phyloP scores from a whole-genome alignment of 441 rosid genomes.

The Theobroma grandiflorum region DNA sequence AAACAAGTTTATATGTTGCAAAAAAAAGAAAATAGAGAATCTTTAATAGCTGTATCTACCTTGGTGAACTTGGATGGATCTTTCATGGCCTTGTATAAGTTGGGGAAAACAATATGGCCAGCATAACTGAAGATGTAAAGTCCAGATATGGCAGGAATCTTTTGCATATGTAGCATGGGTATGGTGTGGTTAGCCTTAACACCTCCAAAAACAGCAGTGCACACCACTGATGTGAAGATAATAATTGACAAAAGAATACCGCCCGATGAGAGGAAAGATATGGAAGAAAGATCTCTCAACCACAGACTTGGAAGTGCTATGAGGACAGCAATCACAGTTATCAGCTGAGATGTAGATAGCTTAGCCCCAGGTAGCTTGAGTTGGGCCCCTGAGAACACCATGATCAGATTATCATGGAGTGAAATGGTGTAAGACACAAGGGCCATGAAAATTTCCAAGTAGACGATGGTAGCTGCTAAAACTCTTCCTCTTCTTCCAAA shows the following conservation, averaged over 20 bases:
- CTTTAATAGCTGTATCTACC: constrained; percentile 36
- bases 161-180: constrained; percentile 48
- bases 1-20: neutral
- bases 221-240: constrained; percentile 64
- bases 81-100: constrained; percentile 75
- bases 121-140: constrained; percentile 69
- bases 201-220: constrained; percentile 57
- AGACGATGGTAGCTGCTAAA: constrained; percentile 54
- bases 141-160: constrained; percentile 72
- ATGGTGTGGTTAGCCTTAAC: constrained; percentile 48
- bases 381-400: constrained; percentile 49
- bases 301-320: constrained; percentile 78
- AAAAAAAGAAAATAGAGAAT: neutral
- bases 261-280: constrained; percentile 71
- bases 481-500: constrained; percentile 60
- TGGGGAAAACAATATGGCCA: constrained; percentile 81
- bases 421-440: constrained; percentile 82
- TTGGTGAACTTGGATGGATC: constrained; percentile 79
- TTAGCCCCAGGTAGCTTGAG: constrained; percentile 34
- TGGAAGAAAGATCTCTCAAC: constrained; percentile 71
- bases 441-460: constrained; percentile 76
- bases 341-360: constrained; percentile 55
- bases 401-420: constrained; percentile 74
- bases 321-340: constrained; percentile 59
- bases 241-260: constrained; percentile 73